A percentile compares a stretch with the other conserved stretches of the same genome.
phyloP scores from a whole-genome alignment of 1,284 basidiomycete genomes.

The Schizophyllum amplum region DNA sequence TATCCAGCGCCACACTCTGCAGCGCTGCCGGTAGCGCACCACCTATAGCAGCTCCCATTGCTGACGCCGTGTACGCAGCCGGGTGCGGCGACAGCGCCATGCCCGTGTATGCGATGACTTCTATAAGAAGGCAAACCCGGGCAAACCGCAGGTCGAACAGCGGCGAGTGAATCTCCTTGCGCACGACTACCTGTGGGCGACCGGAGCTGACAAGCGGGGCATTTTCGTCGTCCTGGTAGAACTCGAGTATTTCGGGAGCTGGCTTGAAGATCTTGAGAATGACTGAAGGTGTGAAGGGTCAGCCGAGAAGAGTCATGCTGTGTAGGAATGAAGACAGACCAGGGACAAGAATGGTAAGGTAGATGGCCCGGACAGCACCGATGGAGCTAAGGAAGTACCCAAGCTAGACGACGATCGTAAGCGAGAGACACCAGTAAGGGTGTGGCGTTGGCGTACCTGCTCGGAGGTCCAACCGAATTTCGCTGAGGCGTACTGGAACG shows the following conservation, averaged over 20 bases:
- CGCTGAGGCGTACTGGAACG: slow-evolving; percentile 63
- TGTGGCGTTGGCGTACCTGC: slow-evolving; percentile 34
- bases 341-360: slow-evolving; percentile 62
- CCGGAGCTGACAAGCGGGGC: slow-evolving; percentile 5
- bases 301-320: neutral
- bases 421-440: neutral
- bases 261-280: slow-evolving; percentile 46
- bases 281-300: slow-evolving; percentile 26
- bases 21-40: slow-evolving; percentile 55
- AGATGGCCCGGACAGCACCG: slow-evolving; percentile 50
- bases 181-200: slow-evolving; percentile 9
- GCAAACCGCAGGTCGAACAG: slow-evolving; percentile 58
- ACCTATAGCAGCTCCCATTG: slow-evolving; percentile 43
- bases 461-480: slow-evolving; percentile 71
- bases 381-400: slow-evolving; percentile 70
- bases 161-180: slow-evolving; percentile 30
- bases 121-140: slow-evolving; percentile 47
- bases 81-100: slow-evolving; percentile 38
- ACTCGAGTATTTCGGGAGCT: slow-evolving; percentile 26
- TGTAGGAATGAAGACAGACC: slow-evolving; percentile 29
- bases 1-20: slow-evolving; percentile 58
- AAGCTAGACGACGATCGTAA: slow-evolving; percentile 32
- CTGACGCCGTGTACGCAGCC: slow-evolving; percentile 38
- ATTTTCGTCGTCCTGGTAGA: slow-evolving; percentile 20
- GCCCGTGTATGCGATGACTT: slow-evolving; percentile 43